Evolutionary conservation across 2,329 filamentous ascomycete genomes (phyloP).

Genomic region (Colletotrichum abscissum): DNA sequence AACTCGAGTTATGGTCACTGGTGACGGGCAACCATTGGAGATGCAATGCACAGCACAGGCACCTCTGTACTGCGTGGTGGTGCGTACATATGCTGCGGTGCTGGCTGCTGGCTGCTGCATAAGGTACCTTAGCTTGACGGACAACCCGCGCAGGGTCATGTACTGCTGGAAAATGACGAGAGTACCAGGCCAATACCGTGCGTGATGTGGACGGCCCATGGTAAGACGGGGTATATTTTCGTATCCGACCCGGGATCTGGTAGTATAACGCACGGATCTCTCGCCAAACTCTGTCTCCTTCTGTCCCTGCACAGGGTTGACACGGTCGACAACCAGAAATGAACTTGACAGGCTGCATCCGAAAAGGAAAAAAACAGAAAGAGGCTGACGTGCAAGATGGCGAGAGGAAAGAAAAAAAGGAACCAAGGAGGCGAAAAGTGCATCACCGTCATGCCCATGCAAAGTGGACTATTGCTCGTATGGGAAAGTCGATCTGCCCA

Average conservation of each 20-base stretch:
- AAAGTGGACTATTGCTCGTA: background rate
- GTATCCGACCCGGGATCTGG: constrained; percentile 1
- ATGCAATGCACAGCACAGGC: constrained; percentile 11
- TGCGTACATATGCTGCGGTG: too few species aligned
- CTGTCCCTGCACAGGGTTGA: constrained; percentile 10
- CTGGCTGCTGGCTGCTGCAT: background rate
- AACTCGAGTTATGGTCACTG: constrained; percentile 1
- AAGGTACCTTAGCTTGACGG: background rate
- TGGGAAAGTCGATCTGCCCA: constrained; percentile 18
- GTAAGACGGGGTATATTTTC: background rate
- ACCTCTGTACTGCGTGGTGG: background rate
- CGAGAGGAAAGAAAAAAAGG: background rate
- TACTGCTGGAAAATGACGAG: background rate
- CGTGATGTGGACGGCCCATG: background rate
- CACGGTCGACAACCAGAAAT: constrained; percentile 15
- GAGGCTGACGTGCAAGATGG: background rate
- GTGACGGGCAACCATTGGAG: constrained; percentile 10
- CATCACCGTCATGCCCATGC: background rate
- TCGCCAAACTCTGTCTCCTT: constrained; percentile 14
- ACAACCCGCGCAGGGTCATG: background rate
- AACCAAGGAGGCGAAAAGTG: constrained; percentile 1
- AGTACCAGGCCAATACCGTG: background rate
- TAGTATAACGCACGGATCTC: constrained; percentile 18
- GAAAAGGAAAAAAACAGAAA: background rate
- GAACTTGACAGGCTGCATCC: constrained; percentile 6